Base-by-base conservation (phyloP, 2,329 filamentous ascomycete genomes). In the Fusarium sp. region DNA sequence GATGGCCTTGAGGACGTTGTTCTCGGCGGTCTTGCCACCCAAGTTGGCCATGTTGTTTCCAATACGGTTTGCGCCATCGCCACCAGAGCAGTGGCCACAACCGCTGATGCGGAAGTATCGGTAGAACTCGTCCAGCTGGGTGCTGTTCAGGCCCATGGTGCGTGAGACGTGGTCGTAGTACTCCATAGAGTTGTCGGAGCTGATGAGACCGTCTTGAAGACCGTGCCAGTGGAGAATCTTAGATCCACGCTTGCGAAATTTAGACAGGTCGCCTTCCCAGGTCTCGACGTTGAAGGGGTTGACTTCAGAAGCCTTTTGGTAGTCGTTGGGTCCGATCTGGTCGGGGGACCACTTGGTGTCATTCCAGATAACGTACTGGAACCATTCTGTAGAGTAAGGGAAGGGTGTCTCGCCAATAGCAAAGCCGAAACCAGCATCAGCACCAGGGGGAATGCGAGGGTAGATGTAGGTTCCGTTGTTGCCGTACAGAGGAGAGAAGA, bases 21-120 rank as follows among this genome's bases (percentile, higher is more conserved):
- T 75, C 12, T 80, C 74, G 0, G 80, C 76, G 7, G 82, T 72
- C 4, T 71, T 65, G 2, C 70, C 73, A 6, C 74, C 60, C 1
- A 72, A 12, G 13, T 55, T 72, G 16, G n/a, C 68, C 52, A 7
- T 55, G 65, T 58, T 79, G 59, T 66, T 69, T 4, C 80, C 79
- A 7, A 81, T 62, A 7, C 69, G 65, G 62, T 69, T 79, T 0
- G 85, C 84, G 1, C 85, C 85, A 7, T 75, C 77, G 14, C 86
- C 86, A 4, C 69, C 53, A 8, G 66, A 53, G 69, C 86, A 88
- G 74, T 88, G 86, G 0, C 86, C 86, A 0, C 85, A 85, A 3
- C 68, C 68, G 4, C 64, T 71, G n/a, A 89, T 80, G 12, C 79
- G 79, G 75, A 88, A 88, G 71, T 84, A 83, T 1, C 80, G 74